Conservation (phyloP, 345 rosid species). For the Psidium friedrichsthalianum region DNA sequence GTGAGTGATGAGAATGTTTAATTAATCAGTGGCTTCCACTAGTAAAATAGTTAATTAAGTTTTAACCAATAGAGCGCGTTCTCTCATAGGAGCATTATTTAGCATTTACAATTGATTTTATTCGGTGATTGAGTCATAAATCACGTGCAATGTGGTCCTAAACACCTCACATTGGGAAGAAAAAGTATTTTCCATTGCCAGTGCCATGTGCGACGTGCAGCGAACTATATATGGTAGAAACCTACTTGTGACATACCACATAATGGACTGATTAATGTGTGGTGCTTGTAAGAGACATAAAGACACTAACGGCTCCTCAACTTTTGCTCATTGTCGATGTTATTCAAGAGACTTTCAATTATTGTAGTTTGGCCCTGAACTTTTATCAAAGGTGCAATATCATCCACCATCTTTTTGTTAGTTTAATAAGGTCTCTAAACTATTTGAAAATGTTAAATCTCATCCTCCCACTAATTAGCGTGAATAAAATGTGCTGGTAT, state of each 20-base stretch:
- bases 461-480: neutral
- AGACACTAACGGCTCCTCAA: neutral
- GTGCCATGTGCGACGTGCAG: neutral
- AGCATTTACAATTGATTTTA: neutral
- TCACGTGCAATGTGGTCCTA: neutral
- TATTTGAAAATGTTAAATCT: neutral
- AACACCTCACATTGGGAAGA: neutral
- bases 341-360: neutral
- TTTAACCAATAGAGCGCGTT: neutral
- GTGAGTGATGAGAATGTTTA: neutral
- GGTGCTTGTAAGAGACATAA: neutral
- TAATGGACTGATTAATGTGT: neutral
- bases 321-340: neutral
- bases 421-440: neutral
- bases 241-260: neutral
- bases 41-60: neutral
- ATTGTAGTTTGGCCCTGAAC: neutral
- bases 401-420: neutral
- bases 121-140: neutral
- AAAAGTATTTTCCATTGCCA: neutral
- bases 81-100: too few relatives aligned
- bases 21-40: neutral
- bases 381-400: neutral
- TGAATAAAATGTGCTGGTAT: neutral
- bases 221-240: neutral